Percentiles rank a stretch among this genome's conserved stretches.
Evolutionary conservation across 306 rosid genomes (phyloP).

Genomic region (Castanea mollissima): DNA sequence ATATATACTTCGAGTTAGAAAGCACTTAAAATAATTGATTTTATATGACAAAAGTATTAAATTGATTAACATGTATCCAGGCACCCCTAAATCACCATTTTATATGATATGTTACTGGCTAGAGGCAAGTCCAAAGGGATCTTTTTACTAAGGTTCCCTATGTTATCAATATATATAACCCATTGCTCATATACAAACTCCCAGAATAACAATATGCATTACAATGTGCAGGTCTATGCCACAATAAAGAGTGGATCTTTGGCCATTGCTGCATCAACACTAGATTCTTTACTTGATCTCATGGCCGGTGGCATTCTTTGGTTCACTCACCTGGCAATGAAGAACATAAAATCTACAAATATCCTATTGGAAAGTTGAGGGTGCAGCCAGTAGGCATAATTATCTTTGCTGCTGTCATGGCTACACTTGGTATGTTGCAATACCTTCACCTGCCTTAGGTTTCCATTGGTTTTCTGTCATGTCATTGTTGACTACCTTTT

Average conservation of each 20-base stretch:
- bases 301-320: conserved; percentile 95
- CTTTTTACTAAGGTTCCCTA: too few relatives aligned
- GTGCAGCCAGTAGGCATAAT: conserved; percentile 94
- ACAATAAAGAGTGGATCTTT: conserved; percentile 50
- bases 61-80: neutral
- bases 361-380: conserved; percentile 91
- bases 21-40: neutral
- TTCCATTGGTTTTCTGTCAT: neutral
- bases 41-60: neutral
- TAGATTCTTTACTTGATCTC: conserved; percentile 58
- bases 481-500: neutral
- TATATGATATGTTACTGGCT: neutral
- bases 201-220: neutral
- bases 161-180: neutral
- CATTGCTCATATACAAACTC: neutral
- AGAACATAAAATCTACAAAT: conserved; percentile 64
- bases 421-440: conserved; percentile 68
- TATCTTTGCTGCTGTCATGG: conserved; percentile 94
- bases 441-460: neutral
- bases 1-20: neutral
- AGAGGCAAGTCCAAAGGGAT: too few relatives aligned
- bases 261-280: conserved; percentile 61
- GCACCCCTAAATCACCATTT: neutral
- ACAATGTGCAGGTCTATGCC: conserved; percentile 45
- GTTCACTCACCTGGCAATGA: conserved; percentile 89